Conservation (phyloP, 805 yeast genomes). For the Candida pseudofarinosa region DNA sequence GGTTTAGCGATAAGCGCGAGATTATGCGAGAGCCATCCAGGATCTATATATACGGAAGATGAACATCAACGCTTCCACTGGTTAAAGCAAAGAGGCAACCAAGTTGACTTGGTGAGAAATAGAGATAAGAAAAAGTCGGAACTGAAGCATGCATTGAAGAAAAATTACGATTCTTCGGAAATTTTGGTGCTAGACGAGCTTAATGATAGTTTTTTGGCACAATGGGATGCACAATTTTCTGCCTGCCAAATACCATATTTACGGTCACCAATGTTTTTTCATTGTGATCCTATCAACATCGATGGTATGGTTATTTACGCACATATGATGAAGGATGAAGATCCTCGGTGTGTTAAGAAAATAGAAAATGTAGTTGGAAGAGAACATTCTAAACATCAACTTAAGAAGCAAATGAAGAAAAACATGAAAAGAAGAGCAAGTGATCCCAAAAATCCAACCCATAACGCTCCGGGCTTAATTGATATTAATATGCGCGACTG, state of each 20-base stretch:
- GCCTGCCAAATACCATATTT: conserved; percentile 39
- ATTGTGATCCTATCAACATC: conserved; percentile 41
- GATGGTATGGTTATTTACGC: conserved; percentile 44
- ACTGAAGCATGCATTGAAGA: conserved; percentile 10
- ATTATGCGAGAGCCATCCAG: conserved; percentile 40
- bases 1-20: conserved; percentile 40
- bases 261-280: conserved; percentile 47
- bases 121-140: conserved; percentile 8
- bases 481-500: conserved; percentile 42
- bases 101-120: conserved; percentile 20
- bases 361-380: conserved; percentile 42
- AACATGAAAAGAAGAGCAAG: conserved; percentile 8
- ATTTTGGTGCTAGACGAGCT: conserved; percentile 36
- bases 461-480: conserved; percentile 32
- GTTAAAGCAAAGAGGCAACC: conserved; percentile 31
- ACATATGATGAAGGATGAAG: conserved; percentile 24
- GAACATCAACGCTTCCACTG: conserved; percentile 47
- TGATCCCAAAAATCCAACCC: conserved; percentile 6
- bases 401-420: conserved; percentile 25
- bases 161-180: conserved; percentile 20
- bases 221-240: conserved; percentile 42
- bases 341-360: conserved; percentile 30
- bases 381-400: conserved; percentile 41
- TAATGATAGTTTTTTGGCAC: conserved; percentile 32
- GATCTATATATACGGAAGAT: conserved; percentile 42